phyloP scores from a whole-genome alignment of 352 stramenopile species.

The Saprolegnia diclina region DNA sequence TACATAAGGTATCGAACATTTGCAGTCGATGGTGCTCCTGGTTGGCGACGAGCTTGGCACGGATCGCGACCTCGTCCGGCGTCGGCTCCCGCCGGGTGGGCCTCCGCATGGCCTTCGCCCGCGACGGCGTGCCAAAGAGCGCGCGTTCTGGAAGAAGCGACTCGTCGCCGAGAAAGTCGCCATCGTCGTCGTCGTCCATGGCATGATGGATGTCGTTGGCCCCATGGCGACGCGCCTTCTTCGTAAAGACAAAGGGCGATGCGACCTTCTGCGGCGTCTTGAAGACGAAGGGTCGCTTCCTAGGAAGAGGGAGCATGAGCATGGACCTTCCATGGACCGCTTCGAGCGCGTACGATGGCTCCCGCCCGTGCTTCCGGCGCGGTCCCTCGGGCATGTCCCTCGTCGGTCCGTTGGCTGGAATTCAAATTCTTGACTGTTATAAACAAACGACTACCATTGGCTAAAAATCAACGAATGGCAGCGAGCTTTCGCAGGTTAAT shows the following conservation, averaged over 20 bases:
- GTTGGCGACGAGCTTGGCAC: neutral
- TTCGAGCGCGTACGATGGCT: neutral
- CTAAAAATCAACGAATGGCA: constrained; percentile 13
- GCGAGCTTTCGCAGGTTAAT: no score
- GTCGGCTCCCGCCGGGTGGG: neutral
- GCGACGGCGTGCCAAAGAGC: neutral
- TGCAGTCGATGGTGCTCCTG: constrained; percentile 8
- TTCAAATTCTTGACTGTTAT: constrained; percentile 11
- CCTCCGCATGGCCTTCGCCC: neutral
- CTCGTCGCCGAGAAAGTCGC: neutral
- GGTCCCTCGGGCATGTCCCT: neutral
- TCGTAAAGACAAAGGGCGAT: constrained; percentile 23
- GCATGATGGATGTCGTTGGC: neutral
- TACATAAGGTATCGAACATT: constrained; percentile 18
- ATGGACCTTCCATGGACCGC: neutral
- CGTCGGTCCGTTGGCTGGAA: neutral
- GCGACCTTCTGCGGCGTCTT: constrained; percentile 22
- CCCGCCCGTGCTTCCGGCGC: neutral
- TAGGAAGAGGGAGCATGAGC: neutral
- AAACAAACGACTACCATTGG: constrained; percentile 1
- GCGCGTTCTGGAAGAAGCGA: neutral
- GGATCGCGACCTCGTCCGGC: neutral
- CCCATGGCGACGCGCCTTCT: neutral
- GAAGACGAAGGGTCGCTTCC: constrained; percentile 25
- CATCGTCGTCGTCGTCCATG: constrained; percentile 8